Evolutionary conservation across 257 asterid species (phyloP).

Genomic region (Paraleonurus japonicus): DNA sequence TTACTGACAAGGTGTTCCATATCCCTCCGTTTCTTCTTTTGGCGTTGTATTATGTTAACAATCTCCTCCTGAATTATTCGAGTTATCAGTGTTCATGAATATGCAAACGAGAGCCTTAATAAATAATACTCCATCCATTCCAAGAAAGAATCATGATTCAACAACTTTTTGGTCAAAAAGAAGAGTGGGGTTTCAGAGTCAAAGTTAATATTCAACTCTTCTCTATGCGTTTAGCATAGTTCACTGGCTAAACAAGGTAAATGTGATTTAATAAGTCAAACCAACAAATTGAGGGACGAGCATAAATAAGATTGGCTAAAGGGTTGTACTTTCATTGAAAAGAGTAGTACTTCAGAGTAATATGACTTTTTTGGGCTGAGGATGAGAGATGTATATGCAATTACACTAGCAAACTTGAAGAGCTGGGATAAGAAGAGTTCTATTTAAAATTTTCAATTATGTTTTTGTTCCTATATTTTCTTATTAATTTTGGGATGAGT

Average conservation of each 20-base stretch:
- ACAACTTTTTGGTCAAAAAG: not conserved
- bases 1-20: constrained; percentile 61
- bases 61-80: constrained; percentile 61
- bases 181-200: not conserved
- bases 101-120: constrained; percentile 15
- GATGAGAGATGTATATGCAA: no score
- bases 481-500: no score
- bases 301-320: not conserved
- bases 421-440: no score
- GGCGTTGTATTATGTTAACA: constrained; percentile 32
- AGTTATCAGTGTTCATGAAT: constrained; percentile 21
- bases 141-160: not conserved
- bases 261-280: not conserved
- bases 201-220: not conserved
- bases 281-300: not conserved
- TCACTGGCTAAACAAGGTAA: not conserved
- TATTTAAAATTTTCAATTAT: no score
- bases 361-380: no score
- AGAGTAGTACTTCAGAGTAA: not conserved
- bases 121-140: not conserved
- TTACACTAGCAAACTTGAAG: no score
- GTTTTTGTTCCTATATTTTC: no score
- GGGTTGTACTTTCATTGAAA: not conserved
- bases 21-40: constrained; percentile 53
- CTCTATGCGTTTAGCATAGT: not conserved